Evolutionary conservation across 768 basidiomycete species (phyloP).

Genomic region (Boletus tylopilopsis): DNA sequence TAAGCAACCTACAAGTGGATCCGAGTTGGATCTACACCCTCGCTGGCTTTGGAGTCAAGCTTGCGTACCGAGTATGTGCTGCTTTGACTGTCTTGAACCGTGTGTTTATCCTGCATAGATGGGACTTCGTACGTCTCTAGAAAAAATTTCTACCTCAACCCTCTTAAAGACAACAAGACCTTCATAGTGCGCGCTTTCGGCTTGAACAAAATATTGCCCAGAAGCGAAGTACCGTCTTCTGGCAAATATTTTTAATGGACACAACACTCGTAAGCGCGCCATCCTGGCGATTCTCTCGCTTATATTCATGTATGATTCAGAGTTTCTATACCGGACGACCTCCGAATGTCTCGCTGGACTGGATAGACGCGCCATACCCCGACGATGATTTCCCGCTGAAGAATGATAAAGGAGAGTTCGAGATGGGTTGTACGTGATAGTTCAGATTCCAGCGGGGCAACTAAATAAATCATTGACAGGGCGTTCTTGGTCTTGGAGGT

Average conservation of each 20-base stretch:
- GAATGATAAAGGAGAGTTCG: slow-evolving; percentile 33
- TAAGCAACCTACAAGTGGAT: slow-evolving; percentile 48
- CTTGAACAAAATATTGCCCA: slow-evolving; percentile 43
- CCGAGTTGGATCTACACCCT: slow-evolving; percentile 52
- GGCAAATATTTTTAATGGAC: slow-evolving; percentile 64
- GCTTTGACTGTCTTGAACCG: neutral
- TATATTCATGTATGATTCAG: slow-evolving; percentile 29
- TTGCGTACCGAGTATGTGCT: slow-evolving; percentile 55
- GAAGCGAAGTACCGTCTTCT: slow-evolving; percentile 56
- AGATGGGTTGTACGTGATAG: slow-evolving; percentile 40
- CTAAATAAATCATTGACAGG: slow-evolving; percentile 33
- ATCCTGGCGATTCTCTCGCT: neutral
- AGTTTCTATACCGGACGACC: slow-evolving; percentile 62
- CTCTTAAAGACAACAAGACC: slow-evolving; percentile 36
- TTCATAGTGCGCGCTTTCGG: slow-evolving; percentile 59
- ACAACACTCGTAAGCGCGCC: slow-evolving; percentile 50
- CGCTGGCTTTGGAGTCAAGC: slow-evolving; percentile 55
- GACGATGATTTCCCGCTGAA: slow-evolving; percentile 37
- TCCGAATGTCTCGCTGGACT: slow-evolving; percentile 47
- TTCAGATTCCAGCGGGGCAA: neutral
- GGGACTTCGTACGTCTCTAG: slow-evolving; percentile 46
- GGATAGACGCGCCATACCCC: slow-evolving; percentile 56
- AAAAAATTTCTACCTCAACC: neutral
- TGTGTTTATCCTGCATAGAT: slow-evolving; percentile 32
- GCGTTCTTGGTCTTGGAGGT: slow-evolving; percentile 54